Evolutionary conservation across 371 early-diverging fungal species (phyloP), one percentile per base, ranked within the genome.

Genomic region (Pancytospora epiphaga): DNA sequence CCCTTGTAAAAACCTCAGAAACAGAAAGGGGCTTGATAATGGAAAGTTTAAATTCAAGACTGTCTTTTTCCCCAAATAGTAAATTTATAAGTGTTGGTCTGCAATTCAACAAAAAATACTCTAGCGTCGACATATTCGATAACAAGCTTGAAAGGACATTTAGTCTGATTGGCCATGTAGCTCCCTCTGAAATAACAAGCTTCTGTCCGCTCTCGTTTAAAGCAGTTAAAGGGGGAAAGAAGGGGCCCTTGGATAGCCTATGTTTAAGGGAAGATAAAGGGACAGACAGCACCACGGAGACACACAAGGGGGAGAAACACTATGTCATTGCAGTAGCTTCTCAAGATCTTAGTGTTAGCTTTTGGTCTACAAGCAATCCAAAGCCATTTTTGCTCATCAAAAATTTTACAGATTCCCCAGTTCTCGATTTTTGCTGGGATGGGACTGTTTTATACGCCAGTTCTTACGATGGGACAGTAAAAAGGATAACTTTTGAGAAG

Each of bases 371-470:
- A 0, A 3, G 40, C 2, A 61, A 29, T 32, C 39, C 69, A 33
- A 69, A 72, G 57, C 82, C 82, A 22, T 77, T 82, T 51, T 50
- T 82, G 0, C 63, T 82, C 4, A 36, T 82, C 25, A 80, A 77
- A 51, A 79, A 82, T 63, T 65, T 82, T 9, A 56, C 66, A 3
- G 68, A 73, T 15, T 39, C 64, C 61, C 82, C 82, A 1, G 69
- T 76, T 30, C 38, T 82, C 25, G 82, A 82, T 58, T 62, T 80
- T 68, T 40, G 36, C 36, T 82, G 82, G 82, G 60, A 76, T 32
- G 77, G 75, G 3, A 50, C 25, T 22, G 49, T 49, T 27, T 58
- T 82, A 18, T 69, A 70, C 64, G 60, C 73, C 27, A 67, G 77
- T 47, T 65, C 79, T 18, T 82, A 77, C 61, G 80, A 80, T 73